Evolutionary conservation across 2,329 filamentous ascomycete species (phyloP).

Genomic region (Cordyceps tenuipes): DNA sequence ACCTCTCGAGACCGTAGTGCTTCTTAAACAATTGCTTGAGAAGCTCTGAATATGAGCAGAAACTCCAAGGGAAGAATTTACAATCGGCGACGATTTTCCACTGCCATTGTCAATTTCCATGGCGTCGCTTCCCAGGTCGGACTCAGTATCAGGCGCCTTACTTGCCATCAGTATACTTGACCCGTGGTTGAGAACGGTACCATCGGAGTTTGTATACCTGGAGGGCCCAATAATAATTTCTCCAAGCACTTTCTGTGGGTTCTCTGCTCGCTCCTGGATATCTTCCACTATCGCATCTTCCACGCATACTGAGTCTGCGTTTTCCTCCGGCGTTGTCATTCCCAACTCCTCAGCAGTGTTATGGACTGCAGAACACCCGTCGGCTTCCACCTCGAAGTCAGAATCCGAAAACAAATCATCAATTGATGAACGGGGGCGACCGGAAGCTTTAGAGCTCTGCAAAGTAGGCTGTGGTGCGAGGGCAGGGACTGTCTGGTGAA

Average conservation of each 20-base stretch:
- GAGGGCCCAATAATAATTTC: neutral
- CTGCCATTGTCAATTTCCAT: conserved; percentile 8
- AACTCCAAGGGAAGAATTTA: neutral
- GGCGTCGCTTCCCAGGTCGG: neutral
- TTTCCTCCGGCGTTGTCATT: neutral
- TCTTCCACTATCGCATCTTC: neutral
- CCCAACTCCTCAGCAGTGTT: neutral
- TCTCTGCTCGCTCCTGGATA: neutral
- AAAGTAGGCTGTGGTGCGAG: neutral
- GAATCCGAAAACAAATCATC: conserved; percentile 3
- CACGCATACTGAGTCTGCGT: neutral
- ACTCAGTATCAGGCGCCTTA: neutral
- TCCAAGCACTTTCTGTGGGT: neutral
- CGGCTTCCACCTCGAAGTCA: neutral
- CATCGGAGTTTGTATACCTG: neutral
- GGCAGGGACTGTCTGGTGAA: neutral
- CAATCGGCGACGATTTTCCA: neutral
- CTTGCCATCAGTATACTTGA: neutral
- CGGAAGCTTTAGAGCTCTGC: neutral
- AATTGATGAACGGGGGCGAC: conserved; percentile 1
- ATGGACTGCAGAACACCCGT: neutral
- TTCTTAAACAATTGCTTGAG: neutral
- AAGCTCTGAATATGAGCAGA: neutral
- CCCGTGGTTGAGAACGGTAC: too few relatives aligned
- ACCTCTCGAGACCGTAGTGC: neutral